Evolutionary conservation across 2,329 filamentous ascomycete species (phyloP), one percentile per base, ranked within the genome.

Genomic region (Aspergillus sp.): DNA sequence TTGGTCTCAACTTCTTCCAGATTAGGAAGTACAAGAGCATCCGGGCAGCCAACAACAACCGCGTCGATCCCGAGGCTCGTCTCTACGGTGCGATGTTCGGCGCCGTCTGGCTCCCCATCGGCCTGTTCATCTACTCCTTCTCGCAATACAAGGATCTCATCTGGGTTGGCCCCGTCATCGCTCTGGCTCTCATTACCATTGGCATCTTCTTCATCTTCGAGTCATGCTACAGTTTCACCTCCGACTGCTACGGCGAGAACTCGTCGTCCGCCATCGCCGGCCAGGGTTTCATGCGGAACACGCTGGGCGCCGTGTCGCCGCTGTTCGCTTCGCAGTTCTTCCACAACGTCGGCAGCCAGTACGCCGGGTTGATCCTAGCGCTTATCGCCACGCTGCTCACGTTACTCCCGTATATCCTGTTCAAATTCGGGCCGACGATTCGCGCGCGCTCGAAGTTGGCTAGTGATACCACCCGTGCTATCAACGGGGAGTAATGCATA

Each of bases 41-140:
- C 36, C 60, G 69, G 44, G 63, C 66, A 3, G 58, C 64, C 34
- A 56, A 65, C 7, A 55, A 57, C 12, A 32, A 39, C 5, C 30
- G 51, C n/a, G 57, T 72, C n/a, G 59, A 66, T 0, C 72, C 73
- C 3, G 73, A 75, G 48, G 62, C 62, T n/a, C 69, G 73, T 19
- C 67, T 75, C 2, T 74, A 74, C 52, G 72, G 72, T n/a, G 70
- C 72, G 43, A 68, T 75, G 56, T 73, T 63, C 51, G 73, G 73
- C 27, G 69, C 72, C 27, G 52, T 73, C 50, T 73, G 66, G 63
- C 63, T 75, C 8, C 73, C 73, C 9, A 57, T 75, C 40, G 73
- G 73, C 10, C 66, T 76, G 2, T 75, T 75, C 65, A 73, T 78
- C 58, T 78, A 77, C 67, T 70, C 65, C 35, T 77, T 77, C 65